A percentile compares a stretch with the other conserved stretches of the same genome.
Evolutionary conservation across 371 early-diverging fungal species (phyloP).

Genomic region (Zopfochytrium polystomum): DNA sequence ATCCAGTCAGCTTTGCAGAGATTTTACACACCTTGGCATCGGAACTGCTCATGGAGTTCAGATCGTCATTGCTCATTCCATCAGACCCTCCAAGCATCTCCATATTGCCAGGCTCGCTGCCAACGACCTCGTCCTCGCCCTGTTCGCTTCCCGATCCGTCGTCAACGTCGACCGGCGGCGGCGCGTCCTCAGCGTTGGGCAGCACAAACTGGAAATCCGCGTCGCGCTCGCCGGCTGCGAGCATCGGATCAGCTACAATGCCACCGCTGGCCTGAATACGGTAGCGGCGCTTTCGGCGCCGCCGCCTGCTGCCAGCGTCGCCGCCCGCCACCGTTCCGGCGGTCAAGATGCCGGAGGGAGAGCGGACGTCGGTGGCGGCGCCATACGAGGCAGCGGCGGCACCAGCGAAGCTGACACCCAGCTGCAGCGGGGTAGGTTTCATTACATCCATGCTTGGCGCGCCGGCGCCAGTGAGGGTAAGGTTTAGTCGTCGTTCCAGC

Average conservation of each 20-base stretch:
- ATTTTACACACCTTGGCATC: no score
- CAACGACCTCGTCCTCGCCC: no score
- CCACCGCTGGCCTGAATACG: constrained; percentile 16
- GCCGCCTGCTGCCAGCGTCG: no score
- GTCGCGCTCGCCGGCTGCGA: not conserved
- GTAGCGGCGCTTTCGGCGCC: constrained; percentile 1
- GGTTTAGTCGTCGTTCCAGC: constrained; percentile 1
- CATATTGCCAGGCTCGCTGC: no score
- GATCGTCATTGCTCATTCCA: no score
- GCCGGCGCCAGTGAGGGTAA: constrained; percentile 8
- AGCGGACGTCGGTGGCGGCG: no score
- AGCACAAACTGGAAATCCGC: constrained; percentile 23
- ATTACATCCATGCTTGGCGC: not conserved
- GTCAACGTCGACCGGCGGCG: not conserved
- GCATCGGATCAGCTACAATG: constrained; percentile 2
- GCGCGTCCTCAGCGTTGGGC: constrained; percentile 19
- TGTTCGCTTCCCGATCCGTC: constrained; percentile 4
- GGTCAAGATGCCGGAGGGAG: no score
- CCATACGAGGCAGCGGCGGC: not conserved
- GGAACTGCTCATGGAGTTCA: no score
- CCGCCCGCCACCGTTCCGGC: no score
- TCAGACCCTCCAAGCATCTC: no score
- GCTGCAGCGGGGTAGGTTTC: not conserved
- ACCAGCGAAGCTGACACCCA: not conserved
- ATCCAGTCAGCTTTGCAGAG: no score